These are phyloP conservation scores for Hypoxylon fragiforme DNA, from an alignment of 495 filamentous ascomycete species.

Conservation along the genomic window DNA sequence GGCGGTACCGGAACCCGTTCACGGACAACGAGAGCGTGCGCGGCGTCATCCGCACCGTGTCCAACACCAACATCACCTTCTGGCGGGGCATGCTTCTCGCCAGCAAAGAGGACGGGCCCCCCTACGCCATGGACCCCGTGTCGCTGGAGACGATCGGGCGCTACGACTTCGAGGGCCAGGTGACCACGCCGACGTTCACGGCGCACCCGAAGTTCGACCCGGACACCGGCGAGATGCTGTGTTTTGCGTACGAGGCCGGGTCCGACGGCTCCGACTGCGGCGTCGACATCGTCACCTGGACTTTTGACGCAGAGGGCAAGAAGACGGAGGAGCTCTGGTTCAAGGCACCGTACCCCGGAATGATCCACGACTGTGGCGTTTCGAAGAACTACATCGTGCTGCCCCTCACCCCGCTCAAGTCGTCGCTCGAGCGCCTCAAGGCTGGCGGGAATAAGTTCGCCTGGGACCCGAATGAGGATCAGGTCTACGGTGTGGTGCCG, in stretches of 20 bases:
- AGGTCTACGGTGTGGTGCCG: slow-evolving; percentile 55
- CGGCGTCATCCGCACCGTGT: slow-evolving; percentile 52
- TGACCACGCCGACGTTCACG: slow-evolving; percentile 56
- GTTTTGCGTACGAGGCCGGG: slow-evolving; percentile 58
- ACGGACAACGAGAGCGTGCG: slow-evolving; percentile 56
- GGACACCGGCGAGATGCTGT: slow-evolving; percentile 58
- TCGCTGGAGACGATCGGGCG: slow-evolving; percentile 58
- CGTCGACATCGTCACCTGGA: slow-evolving; percentile 54
- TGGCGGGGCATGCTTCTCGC: slow-evolving; percentile 57
- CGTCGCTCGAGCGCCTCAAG: slow-evolving; percentile 55
- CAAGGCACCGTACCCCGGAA: slow-evolving; percentile 54
- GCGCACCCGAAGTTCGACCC: slow-evolving; percentile 67
- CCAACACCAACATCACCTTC: slow-evolving; percentile 60
- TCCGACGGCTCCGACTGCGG: slow-evolving; percentile 49
- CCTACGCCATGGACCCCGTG: slow-evolving; percentile 58
- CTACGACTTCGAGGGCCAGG: slow-evolving; percentile 62
- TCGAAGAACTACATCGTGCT: slow-evolving; percentile 58
- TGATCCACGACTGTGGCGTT: slow-evolving; percentile 61
- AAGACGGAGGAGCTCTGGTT: slow-evolving; percentile 53
- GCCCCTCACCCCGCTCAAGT: slow-evolving; percentile 55
- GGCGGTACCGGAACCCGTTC: slow-evolving; percentile 58
- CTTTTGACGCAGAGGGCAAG: slow-evolving; percentile 45
- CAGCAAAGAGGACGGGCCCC: slow-evolving; percentile 58
- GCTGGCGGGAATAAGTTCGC: slow-evolving; percentile 59
- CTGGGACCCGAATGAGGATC: slow-evolving; percentile 57